Percentiles rank a stretch among this genome's conserved stretches.
Evolutionary conservation across 1,284 basidiomycete genomes (phyloP).

Genomic region (Rhizopogon parksii): DNA sequence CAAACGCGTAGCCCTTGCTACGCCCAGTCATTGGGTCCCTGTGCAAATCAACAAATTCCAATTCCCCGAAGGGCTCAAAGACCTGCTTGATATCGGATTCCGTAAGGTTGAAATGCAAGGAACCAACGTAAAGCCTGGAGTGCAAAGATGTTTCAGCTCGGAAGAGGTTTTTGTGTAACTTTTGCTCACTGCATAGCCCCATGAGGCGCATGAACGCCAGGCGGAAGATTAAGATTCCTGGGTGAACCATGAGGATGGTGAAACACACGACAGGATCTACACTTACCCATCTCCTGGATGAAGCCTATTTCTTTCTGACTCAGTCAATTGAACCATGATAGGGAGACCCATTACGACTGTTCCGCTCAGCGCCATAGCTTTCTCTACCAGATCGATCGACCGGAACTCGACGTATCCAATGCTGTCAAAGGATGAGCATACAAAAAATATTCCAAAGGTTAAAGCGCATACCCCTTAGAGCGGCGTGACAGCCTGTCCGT

Average conservation of each 20-base stretch:
- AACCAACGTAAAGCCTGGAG: constrained; percentile 88
- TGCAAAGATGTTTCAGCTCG: constrained; percentile 9
- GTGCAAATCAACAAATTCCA: constrained; percentile 98
- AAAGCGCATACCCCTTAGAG: constrained; percentile 78
- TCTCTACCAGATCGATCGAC: constrained; percentile 82
- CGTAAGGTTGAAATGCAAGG: constrained; percentile 92
- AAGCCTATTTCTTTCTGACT: constrained; percentile 90
- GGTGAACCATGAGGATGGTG: constrained; percentile 14
- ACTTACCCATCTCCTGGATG: constrained; percentile 77
- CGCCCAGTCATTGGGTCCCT: constrained; percentile 87
- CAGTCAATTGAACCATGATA: constrained; percentile 92
- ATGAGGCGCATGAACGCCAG: constrained; percentile 67
- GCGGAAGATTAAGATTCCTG: constrained; percentile 72
- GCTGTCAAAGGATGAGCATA: constrained; percentile 28
- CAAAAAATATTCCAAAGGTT: constrained; percentile 9
- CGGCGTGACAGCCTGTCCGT: constrained; percentile 89
- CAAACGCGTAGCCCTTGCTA: constrained; percentile 97
- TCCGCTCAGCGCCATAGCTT: constrained; percentile 84
- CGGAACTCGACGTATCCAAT: constrained; percentile 98
- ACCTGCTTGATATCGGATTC: constrained; percentile 97
- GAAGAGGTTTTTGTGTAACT: constrained; percentile 8
- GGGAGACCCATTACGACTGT: constrained; percentile 97
- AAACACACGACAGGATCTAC: constrained; percentile 6
- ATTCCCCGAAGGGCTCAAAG: constrained; percentile 95
- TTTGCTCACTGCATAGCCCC: constrained; percentile 67